Evolutionary conservation across 1,139 yeast genomes (phyloP).

Genomic region (Blastobotrys apis): DNA sequence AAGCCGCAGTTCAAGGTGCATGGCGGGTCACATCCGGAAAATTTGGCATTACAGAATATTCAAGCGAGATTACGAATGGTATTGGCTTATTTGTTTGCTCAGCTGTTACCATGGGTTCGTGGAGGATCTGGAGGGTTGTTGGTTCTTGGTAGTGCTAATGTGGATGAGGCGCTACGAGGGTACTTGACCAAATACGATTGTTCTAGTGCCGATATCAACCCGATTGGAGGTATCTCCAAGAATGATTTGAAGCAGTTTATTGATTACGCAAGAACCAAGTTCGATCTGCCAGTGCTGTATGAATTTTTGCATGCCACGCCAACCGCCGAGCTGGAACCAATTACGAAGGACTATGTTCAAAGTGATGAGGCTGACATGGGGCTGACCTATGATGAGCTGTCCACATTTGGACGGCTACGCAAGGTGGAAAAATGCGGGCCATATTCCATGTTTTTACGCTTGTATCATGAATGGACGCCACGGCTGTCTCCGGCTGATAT

Average conservation of each 20-base stretch:
- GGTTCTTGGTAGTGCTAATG: slow-evolving; percentile 94
- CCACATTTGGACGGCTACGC: slow-evolving; percentile 85
- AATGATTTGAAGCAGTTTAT: slow-evolving; percentile 86
- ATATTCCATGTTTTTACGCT: slow-evolving; percentile 82
- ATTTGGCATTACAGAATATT: slow-evolving; percentile 88
- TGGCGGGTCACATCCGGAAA: slow-evolving; percentile 90
- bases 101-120: slow-evolving; percentile 91
- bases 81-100: slow-evolving; percentile 86
- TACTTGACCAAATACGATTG: slow-evolving; percentile 95
- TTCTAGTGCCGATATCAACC: slow-evolving; percentile 94
- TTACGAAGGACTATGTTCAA: slow-evolving; percentile 84
- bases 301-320: slow-evolving; percentile 88
- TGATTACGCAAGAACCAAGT: slow-evolving; percentile 65
- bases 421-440: slow-evolving; percentile 96
- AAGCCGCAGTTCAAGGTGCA: slow-evolving; percentile 82
- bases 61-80: slow-evolving; percentile 97
- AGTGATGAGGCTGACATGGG: slow-evolving; percentile 99
- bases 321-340: slow-evolving; percentile 97
- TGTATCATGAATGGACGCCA: slow-evolving; percentile 91
- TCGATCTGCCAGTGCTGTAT: slow-evolving; percentile 68
- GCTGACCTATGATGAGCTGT: slow-evolving; percentile 89
- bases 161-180: slow-evolving; percentile 95
- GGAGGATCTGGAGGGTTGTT: slow-evolving; percentile 70
- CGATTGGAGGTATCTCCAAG: slow-evolving; percentile 95
- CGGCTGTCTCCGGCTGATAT: slow-evolving; percentile 74